A percentile compares a stretch with the other conserved stretches of the same genome.
phyloP scores from a whole-genome alignment of 2,329 filamentous ascomycete species.

The Achaetomium macrosporum region DNA sequence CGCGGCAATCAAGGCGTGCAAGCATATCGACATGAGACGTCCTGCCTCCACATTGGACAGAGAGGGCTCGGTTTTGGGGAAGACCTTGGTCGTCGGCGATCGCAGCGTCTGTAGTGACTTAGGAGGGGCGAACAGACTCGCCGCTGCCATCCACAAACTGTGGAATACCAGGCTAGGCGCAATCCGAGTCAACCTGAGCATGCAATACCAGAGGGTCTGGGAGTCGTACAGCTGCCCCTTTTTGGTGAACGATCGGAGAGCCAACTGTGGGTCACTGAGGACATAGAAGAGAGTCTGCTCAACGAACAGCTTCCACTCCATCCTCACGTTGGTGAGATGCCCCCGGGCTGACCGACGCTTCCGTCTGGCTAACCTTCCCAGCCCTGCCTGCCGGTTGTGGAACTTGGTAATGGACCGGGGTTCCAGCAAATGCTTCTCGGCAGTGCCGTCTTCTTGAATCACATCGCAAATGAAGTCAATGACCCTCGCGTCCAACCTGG shows the following conservation, averaged over 20 bases:
- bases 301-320: constrained; percentile 55
- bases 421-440: constrained; percentile 44
- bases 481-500: constrained; percentile 47
- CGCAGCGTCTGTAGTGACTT: constrained; percentile 37
- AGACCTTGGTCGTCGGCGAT: constrained; percentile 34
- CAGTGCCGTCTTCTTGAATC: constrained; percentile 50
- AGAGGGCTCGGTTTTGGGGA: constrained; percentile 30
- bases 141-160: constrained; percentile 58
- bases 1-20: constrained; percentile 57
- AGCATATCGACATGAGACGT: constrained; percentile 51
- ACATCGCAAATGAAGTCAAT: constrained; percentile 57
- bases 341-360: constrained; percentile 25
- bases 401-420: constrained; percentile 32
- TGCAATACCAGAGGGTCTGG: constrained; percentile 57
- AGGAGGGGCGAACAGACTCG: constrained; percentile 52
- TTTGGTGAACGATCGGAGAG: constrained; percentile 52
- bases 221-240: constrained; percentile 52
- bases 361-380: constrained; percentile 31
- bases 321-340: constrained; percentile 32
- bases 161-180: constrained; percentile 56
- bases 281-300: constrained; percentile 61
- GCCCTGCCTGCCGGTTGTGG: constrained; percentile 25
- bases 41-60: constrained; percentile 47
- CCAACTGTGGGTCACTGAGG: constrained; percentile 50
- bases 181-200: constrained; percentile 53